Percentiles rank a stretch among this genome's conserved stretches.
phyloP scores from a whole-genome alignment of 2,329 filamentous ascomycete species.

The Lecanicillium sp. region DNA sequence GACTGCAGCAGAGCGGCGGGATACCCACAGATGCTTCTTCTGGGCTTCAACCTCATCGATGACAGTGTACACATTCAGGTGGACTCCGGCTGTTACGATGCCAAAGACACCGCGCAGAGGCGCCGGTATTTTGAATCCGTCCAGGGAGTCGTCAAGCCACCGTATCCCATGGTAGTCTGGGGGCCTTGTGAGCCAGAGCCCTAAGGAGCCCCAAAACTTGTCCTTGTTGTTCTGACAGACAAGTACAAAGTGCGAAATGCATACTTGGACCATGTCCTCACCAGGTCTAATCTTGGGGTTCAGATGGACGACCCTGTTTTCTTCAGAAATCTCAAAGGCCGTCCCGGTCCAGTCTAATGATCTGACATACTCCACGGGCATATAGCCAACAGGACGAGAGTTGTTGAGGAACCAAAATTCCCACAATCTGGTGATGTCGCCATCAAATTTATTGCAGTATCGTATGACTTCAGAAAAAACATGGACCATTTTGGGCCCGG shows the following conservation, averaged over 20 bases:
- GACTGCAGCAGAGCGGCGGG: constrained; percentile 19
- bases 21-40: constrained; percentile 18
- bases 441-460: constrained; percentile 19
- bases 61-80: constrained; percentile 26
- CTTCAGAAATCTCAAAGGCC: constrained; percentile 11
- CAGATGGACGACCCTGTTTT: constrained; percentile 14
- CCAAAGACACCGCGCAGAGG: constrained; percentile 26
- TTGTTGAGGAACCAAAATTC: constrained; percentile 15
- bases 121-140: constrained; percentile 21
- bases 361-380: constrained; percentile 13
- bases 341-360: constrained; percentile 15
- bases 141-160: constrained; percentile 12
- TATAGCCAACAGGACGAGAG: constrained; percentile 16
- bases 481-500: not conserved
- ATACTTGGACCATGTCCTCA: constrained; percentile 11
- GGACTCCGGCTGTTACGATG: constrained; percentile 26
- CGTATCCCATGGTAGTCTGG: constrained; percentile 20
- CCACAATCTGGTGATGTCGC: constrained; percentile 12
- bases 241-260: constrained; percentile 13
- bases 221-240: constrained; percentile 19
- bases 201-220: constrained; percentile 17
- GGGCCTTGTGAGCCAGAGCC: constrained; percentile 16
- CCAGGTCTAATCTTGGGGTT: constrained; percentile 9
- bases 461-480: constrained; percentile 15
- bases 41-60: not conserved